Evolutionary conservation across 371 early-diverging fungal species (phyloP), one percentile per base, ranked within the genome.

Genomic region (Scutellospora calospora): DNA sequence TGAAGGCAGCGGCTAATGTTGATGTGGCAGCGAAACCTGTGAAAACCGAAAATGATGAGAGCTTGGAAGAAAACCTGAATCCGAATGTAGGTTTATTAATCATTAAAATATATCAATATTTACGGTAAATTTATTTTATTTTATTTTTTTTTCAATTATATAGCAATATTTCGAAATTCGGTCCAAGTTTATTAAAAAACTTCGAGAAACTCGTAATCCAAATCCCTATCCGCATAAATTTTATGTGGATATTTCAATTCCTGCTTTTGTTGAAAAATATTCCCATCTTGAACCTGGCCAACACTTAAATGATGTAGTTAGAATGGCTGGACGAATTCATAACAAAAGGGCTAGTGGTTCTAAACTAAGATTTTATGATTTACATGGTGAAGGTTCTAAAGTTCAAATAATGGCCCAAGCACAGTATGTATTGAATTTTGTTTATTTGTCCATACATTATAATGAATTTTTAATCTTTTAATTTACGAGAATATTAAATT

Each of bases 201-300:
- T 97, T 81, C 94, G 96, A 82, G 90, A 90, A 81, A 89, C 90
- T 79, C 85, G 93, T 81, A 90, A 89, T 54, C 95, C 96, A 83
- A 91, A 90, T 83, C 98, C 98, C 65, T 99, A 98, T 84, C 99
- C 99, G 77, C 96, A 99, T 94, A 99, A 99, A 91, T 99, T 97
- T 94, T 87, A 96, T 73, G 98, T 98, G 60, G 86, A 91, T 57
- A 87, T 96, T 85, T 94, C 95, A 20, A 82, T 98, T 79, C 90
- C 95, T 31, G 94, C 90, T 31, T 99, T 95, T 82, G 95, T 98
- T 79, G 91, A 90, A 81, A 95, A 96, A 91, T 99, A 90, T 87
- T 84, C 81, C 80, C 79, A 84, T 60, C 81, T 98, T 75, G 89
- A 92, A 85, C 86, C 89, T 73, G 97, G 95, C 52, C 93, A 95